Conservation (phyloP, 495 filamentous ascomycete species). For the Evansstolkia leycettana region DNA sequence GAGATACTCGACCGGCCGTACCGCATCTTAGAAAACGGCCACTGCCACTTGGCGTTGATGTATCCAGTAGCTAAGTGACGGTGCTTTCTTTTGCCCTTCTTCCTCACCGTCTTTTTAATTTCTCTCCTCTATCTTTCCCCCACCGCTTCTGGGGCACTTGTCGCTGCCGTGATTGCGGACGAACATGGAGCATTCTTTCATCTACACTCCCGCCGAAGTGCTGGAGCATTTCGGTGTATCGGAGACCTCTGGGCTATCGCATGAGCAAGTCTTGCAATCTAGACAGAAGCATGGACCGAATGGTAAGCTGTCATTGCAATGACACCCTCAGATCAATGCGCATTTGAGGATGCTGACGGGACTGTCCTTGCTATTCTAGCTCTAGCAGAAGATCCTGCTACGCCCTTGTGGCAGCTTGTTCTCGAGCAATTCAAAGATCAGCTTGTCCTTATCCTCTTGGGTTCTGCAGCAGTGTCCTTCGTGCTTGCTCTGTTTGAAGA, state of each 20-base stretch:
- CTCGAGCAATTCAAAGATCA: slow-evolving; percentile 99
- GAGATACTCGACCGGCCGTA: not conserved
- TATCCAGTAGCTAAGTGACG: slow-evolving; percentile 1
- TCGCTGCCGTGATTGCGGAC: slow-evolving; percentile 5
- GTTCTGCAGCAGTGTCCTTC: slow-evolving; percentile 89
- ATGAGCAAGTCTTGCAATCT: slow-evolving; percentile 49
- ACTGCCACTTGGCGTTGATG: slow-evolving; percentile 21
- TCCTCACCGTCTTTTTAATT: slow-evolving; percentile 7
- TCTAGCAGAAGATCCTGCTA: slow-evolving; percentile 92
- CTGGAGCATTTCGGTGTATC: slow-evolving; percentile 61
- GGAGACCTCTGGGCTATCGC: slow-evolving; percentile 53
- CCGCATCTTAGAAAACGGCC: slow-evolving; percentile 5
- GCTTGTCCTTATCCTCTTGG: slow-evolving; percentile 88
- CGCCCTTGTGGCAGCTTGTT: slow-evolving; percentile 90
- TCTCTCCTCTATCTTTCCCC: slow-evolving; percentile 7
- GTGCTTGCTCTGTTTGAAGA: slow-evolving; percentile 89
- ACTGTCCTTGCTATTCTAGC: slow-evolving; percentile 40
- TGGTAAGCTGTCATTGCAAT: slow-evolving; percentile 42
- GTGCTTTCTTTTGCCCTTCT: slow-evolving; percentile 5
- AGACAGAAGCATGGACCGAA: slow-evolving; percentile 69
- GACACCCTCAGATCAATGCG: too few species aligned
- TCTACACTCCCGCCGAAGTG: slow-evolving; percentile 52
- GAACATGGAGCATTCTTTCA: slow-evolving; percentile 72
- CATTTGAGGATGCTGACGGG: slow-evolving; percentile 4
- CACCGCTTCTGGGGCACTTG: slow-evolving; percentile 1